Base-by-base conservation (phyloP, 1,284 basidiomycete species). In the Somion occarium region DNA sequence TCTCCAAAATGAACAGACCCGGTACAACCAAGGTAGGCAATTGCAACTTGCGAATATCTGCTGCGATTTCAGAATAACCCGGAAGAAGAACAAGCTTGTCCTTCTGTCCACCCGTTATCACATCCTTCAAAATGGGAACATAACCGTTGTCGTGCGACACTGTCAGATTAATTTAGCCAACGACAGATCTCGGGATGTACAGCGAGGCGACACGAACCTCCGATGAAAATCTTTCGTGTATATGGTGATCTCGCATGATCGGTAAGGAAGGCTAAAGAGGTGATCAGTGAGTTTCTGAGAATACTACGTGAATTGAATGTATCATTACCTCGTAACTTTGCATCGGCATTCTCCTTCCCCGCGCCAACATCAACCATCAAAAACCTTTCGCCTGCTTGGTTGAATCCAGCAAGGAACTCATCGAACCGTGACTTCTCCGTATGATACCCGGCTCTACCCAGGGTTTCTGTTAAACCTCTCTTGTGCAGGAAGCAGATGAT, bases 131-230 rank as follows among this genome's bases (percentile, higher is more conserved):
- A 44, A 74, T 73, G 25, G 76, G 75, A 50, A 78, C 75, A 66
- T 89, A 89, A 59, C 84, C 83, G 65, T 83, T 84, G 67, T 88
- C 85, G 63, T 88, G 84, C 54, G 80, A 82, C 52, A 82, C 84
- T 80, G 53, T 43, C 12, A 51, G 55, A 5, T 24, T 15, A 20
- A 39, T 11, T 23, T 15, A 5, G 20, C 30, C 15, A 19, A 3
- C 9, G 15, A 19, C 5, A 39, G n/a, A 39, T 7, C 7, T 22
- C 26, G 19, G 7, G 46, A 38, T 23, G 37, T 12, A 27, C 3
- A 24, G 4, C 20, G 18, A 11, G 11, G 15, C n/a, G 11, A n/a
- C 9, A 22, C 37, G n/a, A 56, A 78, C 82, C 82, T 61, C 78
- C 82, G 59, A 84, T 84, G 53, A 84, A 67, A 60, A 85, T 70